Evolutionary conservation across 2,329 filamentous ascomycete species (phyloP).

Genomic region (Cercospora zeina): DNA sequence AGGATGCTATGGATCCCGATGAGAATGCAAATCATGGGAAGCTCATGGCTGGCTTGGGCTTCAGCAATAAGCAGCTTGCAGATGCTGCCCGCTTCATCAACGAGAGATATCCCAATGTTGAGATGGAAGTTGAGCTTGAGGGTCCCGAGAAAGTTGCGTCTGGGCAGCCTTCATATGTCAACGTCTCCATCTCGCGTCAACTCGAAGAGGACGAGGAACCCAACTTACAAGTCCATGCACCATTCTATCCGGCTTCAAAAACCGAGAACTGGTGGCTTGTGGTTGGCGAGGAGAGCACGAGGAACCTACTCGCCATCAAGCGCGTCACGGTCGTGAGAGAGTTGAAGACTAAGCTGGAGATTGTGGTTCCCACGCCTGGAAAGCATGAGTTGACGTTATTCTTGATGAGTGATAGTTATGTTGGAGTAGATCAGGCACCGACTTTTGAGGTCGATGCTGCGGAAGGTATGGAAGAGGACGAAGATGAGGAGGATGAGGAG

Average conservation of each 20-base stretch:
- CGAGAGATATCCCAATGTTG: conserved; percentile 90
- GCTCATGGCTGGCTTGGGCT: conserved; percentile 73
- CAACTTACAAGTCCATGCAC: conserved; percentile 85
- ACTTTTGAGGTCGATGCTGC: conserved; percentile 80
- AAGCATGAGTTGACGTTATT: conserved; percentile 87
- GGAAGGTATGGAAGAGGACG: conserved; percentile 94
- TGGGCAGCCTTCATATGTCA: conserved; percentile 77
- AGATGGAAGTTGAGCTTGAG: conserved; percentile 82
- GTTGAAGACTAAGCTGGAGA: conserved; percentile 79
- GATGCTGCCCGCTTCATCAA: conserved; percentile 96
- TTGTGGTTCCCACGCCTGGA: conserved; percentile 79
- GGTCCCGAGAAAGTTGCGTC: conserved; percentile 78
- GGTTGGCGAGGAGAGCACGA: conserved; percentile 86
- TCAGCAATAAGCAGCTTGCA: conserved; percentile 78
- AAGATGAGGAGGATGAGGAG: conserved; percentile 72
- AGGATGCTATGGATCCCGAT: conserved; percentile 96
- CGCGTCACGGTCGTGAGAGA: conserved; percentile 81
- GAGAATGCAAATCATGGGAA: conserved; percentile 80
- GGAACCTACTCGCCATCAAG: conserved; percentile 89
- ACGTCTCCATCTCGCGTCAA: conserved; percentile 81
- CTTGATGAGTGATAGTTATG: conserved; percentile 95
- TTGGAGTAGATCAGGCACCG: conserved; percentile 95
- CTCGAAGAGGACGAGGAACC: conserved; percentile 70
- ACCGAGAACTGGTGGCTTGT: conserved; percentile 99
- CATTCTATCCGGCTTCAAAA: conserved; percentile 90